Evolutionary conservation across 2,329 filamentous ascomycete species (phyloP).

Genomic region (Colletotrichum musae): DNA sequence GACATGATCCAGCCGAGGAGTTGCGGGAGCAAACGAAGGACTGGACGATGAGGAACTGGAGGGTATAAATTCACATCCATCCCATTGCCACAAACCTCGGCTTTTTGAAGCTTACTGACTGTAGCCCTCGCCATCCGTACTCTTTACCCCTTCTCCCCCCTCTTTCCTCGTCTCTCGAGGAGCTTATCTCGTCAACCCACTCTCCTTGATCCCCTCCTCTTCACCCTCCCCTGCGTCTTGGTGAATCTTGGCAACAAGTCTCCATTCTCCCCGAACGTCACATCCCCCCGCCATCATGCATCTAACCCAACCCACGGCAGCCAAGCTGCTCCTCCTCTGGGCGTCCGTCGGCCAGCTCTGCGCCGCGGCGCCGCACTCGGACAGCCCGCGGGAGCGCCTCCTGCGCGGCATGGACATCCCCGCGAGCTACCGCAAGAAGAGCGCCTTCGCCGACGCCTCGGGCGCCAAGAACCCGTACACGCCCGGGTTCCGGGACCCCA

Average conservation of each 20-base stretch:
- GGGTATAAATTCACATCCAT: conserved; percentile 26
- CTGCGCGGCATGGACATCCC: conserved; percentile 64
- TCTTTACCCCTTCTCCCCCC: not conserved
- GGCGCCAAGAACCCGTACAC: conserved; percentile 65
- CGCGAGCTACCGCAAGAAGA: conserved; percentile 55
- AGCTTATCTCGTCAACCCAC: not conserved
- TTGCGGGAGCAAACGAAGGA: conserved; percentile 2
- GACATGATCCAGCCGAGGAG: conserved; percentile 10
- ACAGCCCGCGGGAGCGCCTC: conserved; percentile 70
- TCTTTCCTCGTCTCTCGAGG: not conserved
- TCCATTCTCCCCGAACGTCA: not conserved
- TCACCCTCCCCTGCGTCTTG: not conserved
- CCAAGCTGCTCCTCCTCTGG: conserved; percentile 35
- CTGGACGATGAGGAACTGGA: not conserved
- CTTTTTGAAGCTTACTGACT: not conserved
- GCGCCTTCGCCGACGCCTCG: conserved; percentile 43
- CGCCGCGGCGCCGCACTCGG: conserved; percentile 48
- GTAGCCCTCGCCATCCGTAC: not conserved
- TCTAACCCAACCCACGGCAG: conserved; percentile 37
- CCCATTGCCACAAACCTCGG: conserved; percentile 2
- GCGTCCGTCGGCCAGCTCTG: conserved; percentile 33
- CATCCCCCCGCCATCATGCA: conserved; percentile 32
- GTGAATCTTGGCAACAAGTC: conserved; percentile 19
- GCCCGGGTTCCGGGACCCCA: conserved; percentile 71
- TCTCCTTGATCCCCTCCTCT: not conserved